A percentile compares a stretch with the other conserved stretches of the same genome.
These are phyloP conservation scores for Plantago major DNA, from an alignment of 257 asterid genomes.

Conservation along the genomic window DNA sequence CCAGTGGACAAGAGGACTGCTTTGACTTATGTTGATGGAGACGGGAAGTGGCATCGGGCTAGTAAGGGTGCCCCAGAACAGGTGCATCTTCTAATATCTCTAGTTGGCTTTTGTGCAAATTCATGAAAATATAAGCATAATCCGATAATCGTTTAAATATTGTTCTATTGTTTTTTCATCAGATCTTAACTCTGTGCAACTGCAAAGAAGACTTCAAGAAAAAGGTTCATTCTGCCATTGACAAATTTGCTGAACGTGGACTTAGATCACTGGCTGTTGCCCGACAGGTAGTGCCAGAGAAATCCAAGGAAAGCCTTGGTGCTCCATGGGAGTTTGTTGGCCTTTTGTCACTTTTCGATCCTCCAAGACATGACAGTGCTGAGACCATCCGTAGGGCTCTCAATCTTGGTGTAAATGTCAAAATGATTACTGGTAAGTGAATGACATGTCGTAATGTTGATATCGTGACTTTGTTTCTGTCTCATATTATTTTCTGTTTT, in stretches of 20 bases:
- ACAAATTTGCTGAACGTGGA: conserved; percentile 16
- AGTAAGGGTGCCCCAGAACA: conserved; percentile 68
- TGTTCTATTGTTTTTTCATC: not conserved
- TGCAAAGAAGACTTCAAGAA: conserved; percentile 7
- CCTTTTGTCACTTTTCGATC: conserved; percentile 12
- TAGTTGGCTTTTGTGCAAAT: no score
- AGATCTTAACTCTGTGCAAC: conserved; percentile 17
- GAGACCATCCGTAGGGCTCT: conserved; percentile 14
- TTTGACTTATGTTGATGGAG: conserved; percentile 41
- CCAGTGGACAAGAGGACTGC: conserved; percentile 66
- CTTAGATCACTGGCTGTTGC: conserved; percentile 15
- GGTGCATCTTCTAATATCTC: conserved; percentile 21
- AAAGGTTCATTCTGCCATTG: conserved; percentile 11
- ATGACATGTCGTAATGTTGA: not conserved
- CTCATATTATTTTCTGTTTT: not conserved
- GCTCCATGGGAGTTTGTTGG: conserved; percentile 15
- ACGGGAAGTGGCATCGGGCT: conserved; percentile 52
- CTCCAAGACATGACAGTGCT: conserved; percentile 15
- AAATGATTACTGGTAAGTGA: conserved; percentile 12
- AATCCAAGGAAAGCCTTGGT: conserved; percentile 15
- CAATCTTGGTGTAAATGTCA: conserved; percentile 15
- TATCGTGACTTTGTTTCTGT: not conserved
- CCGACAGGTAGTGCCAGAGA: conserved; percentile 16
- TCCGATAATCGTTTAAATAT: not conserved
- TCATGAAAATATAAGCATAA: not conserved